phyloP scores from a whole-genome alignment of 345 rosid species.

The Cardamine chenopodiifolia region DNA sequence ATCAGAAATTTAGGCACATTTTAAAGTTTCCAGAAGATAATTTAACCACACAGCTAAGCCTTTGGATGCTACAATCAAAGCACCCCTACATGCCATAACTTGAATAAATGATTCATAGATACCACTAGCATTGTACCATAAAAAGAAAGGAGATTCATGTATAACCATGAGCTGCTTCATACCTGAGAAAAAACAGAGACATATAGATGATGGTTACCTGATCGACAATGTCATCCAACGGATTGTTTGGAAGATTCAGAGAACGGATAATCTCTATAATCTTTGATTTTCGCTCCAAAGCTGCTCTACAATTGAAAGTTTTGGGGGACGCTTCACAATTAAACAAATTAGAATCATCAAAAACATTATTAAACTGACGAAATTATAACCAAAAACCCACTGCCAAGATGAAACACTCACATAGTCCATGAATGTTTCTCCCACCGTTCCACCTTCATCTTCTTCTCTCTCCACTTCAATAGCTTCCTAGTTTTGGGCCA shows the following conservation, averaged over 20 bases:
- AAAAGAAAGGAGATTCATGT: slow-evolving; percentile 24
- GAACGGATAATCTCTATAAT: slow-evolving; percentile 87
- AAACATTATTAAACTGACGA: background rate
- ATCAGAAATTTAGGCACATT: slow-evolving; percentile 21
- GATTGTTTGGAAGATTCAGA: slow-evolving; percentile 94
- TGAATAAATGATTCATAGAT: slow-evolving; percentile 29
- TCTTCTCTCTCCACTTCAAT: slow-evolving; percentile 98
- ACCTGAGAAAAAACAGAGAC: slow-evolving; percentile 6
- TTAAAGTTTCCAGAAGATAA: slow-evolving; percentile 21
- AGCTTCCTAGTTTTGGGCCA: slow-evolving; percentile 64
- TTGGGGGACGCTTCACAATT: slow-evolving; percentile 75
- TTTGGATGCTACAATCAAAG: slow-evolving; percentile 16
- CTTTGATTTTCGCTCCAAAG: slow-evolving; percentile 79
- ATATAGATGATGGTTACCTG: slow-evolving; percentile 57
- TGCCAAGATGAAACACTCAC: slow-evolving; percentile 55
- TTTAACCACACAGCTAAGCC: slow-evolving; percentile 22
- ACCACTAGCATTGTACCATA: slow-evolving; percentile 18
- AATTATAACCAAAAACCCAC: slow-evolving; percentile 1
- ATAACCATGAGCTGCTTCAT: slow-evolving; percentile 19
- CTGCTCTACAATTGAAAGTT: slow-evolving; percentile 86
- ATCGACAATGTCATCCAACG: slow-evolving; percentile 94
- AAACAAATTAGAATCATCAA: slow-evolving; percentile 18
- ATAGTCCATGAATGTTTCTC: slow-evolving; percentile 95
- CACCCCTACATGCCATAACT: slow-evolving; percentile 23
- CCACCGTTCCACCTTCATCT: slow-evolving; percentile 93